Percentiles rank a stretch among this genome's conserved stretches.
Conservation (phyloP, 2,329 filamentous ascomycete genomes). For the Gremmenia infestans region DNA sequence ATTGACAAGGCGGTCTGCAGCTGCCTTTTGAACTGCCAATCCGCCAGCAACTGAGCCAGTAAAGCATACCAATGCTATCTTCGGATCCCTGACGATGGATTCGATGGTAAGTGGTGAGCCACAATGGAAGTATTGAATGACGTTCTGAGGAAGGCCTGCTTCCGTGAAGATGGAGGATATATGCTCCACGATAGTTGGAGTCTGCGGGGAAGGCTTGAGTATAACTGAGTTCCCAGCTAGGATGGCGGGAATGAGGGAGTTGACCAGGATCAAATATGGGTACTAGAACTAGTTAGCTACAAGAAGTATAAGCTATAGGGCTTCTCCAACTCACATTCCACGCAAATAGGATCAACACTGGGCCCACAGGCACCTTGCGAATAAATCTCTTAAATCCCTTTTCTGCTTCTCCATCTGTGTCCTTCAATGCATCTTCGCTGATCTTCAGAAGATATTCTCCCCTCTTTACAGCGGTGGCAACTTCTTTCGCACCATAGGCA, state of each 20-base stretch:
- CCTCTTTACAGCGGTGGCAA: conserved; percentile 78
- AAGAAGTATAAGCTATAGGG: background rate
- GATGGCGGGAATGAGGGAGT: conserved; percentile 87
- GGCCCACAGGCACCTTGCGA: conserved; percentile 80
- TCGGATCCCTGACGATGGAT: conserved; percentile 69
- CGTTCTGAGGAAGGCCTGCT: conserved; percentile 75
- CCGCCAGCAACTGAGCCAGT: conserved; percentile 89
- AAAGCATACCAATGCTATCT: conserved; percentile 81
- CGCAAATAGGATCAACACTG: conserved; percentile 83
- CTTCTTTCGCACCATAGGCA: conserved; percentile 76
- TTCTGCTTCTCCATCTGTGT: conserved; percentile 78
- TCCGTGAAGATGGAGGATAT: conserved; percentile 70
- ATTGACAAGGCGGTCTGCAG: conserved; percentile 75
- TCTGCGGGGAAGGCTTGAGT: conserved; percentile 91
- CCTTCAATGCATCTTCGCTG: conserved; percentile 69
- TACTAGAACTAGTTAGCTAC: conserved; percentile 53
- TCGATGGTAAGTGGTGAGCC: conserved; percentile 75
- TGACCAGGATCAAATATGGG: conserved; percentile 88
- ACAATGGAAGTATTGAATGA: conserved; percentile 89
- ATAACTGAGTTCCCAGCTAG: conserved; percentile 88
- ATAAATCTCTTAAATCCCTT: conserved; percentile 88
- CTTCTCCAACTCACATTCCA: conserved; percentile 72
- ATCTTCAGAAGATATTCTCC: conserved; percentile 83
- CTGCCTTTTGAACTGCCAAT: conserved; percentile 78
- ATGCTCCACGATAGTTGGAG: conserved; percentile 85